Evolutionary conservation across 768 basidiomycete species (phyloP), one percentile per base, ranked within the genome.

Genomic region (Hortiboletus campestris): DNA sequence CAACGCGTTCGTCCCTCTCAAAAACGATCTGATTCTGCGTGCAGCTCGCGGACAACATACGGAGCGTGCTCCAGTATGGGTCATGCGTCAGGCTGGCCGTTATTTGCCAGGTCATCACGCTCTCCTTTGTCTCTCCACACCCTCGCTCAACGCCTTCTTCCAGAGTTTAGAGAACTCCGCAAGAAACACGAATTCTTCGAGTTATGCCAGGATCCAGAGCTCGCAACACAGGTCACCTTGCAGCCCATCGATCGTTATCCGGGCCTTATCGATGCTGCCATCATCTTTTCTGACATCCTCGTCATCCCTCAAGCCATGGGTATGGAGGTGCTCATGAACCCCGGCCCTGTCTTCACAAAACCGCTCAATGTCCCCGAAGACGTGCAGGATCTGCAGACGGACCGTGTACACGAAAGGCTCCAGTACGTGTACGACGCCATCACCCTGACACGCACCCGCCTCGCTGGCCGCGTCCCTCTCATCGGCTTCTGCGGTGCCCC

Each of bases 291-390:
- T 63, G 97, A 98, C 70, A 99, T 98, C 74, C 88, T 99, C 60
- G 95, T 99, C 70, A 79, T 99, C 53, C 97, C 97, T 0, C 95
- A 98, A 69, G 97, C 97, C 20, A 85, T 99, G 86, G 97, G 97
- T 17, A 89, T 99, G 86, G 88, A 88, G 64, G 89, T 94, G 0
- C 77, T 88, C 65, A 98, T 99, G 96, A 90, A 89, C 64, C 94
- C 94, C 1, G 91, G 85, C 4, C 97, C 97, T 2, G 75, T 79
- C 68, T 94, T 99, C 65, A 92, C 97, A 2, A 79, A 87, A 25
- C 96, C 97, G 4, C 84, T 99, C 61, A 72, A 79, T 49, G 85
- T 81, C 2, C 92, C 93, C 12, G 83, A 74, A 20, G 91, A 98
- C 69, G 68, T 94, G 36, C 70, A 63, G 35, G 81, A 84, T 62